Evolutionary conservation across 768 basidiomycete genomes (phyloP), one percentile per base, ranked within the genome.

Genomic region (Pleurotus ostreatus): DNA sequence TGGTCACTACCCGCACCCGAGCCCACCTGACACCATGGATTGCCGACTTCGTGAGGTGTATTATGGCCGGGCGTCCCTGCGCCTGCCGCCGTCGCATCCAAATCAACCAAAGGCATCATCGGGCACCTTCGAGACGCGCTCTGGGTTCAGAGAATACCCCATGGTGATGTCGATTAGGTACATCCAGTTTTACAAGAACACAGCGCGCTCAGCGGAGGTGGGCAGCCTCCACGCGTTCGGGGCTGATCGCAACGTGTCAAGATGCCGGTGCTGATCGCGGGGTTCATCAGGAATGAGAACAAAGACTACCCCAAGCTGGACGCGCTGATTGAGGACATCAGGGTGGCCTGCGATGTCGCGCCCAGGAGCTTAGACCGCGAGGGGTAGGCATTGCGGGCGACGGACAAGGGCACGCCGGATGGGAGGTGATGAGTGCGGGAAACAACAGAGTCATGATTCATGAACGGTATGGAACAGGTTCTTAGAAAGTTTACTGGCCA

Each of bases 121-220:
- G 23, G 23, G 1, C 23, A 23, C 23, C 23, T 2, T 4, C 22
- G 22, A 2, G 22, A 23, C 23, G 23, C 5, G 23, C 23, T 23
- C 23, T 1, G 23, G 23, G 23, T 23, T 4, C 62, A 65, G 55
- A 57, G 26, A 65, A 56, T 66, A 65, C 59, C 64, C 67, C 57
- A 68, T 68, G 67, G 67, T 68, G 46, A 66, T 68, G 66, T 68
- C 66, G 55, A 68, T 68, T 62, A 61, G 63, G 55, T 62, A 59
- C 62, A 67, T 65, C 61, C 9, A 9, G 30, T 60, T 65, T 43
- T 68, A 58, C 62, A 55, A 64, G 44, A 68, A 68, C 65, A 63
- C 53, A 53, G 47, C 7, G 61, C 66, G 59, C 58, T 66, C 65
- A 59, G 65, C 63, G 16, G 67, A 67, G 63, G 66, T 60, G 9